Conservation (phyloP, 768 basidiomycete species). For the Terana coerulea region DNA sequence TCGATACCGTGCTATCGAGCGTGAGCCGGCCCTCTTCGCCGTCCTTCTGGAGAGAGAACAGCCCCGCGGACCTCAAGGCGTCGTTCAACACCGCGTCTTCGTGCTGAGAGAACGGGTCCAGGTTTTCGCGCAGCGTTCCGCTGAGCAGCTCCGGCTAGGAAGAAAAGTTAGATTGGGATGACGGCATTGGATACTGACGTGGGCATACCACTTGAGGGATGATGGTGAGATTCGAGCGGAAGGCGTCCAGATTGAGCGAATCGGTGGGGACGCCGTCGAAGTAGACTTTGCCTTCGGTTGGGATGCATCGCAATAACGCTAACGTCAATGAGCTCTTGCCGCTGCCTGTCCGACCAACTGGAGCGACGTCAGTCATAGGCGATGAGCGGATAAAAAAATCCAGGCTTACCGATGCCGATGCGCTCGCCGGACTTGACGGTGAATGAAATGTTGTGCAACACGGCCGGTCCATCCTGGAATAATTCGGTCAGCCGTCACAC, state of each 20-base stretch:
- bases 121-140: conserved; percentile 52
- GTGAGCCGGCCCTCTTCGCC: conserved; percentile 35
- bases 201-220: conserved; percentile 41
- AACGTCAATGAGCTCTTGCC: conserved; percentile 53
- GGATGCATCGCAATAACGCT: conserved; percentile 50
- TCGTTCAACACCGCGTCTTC: conserved; percentile 50
- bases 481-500: background rate
- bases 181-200: background rate
- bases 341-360: conserved; percentile 58
- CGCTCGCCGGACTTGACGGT: conserved; percentile 53
- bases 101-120: conserved; percentile 57
- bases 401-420: conserved; percentile 49
- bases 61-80: conserved; percentile 45
- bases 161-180: background rate
- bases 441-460: conserved; percentile 49
- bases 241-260: conserved; percentile 38
- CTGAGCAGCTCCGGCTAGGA: conserved; percentile 46
- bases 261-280: conserved; percentile 38
- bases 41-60: conserved; percentile 38
- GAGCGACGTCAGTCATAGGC: conserved; percentile 1
- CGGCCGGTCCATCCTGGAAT: conserved; percentile 47
- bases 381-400: background rate
- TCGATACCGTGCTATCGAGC: conserved; percentile 41
- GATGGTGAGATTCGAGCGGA: conserved; percentile 53
- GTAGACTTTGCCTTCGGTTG: conserved; percentile 49